Percentiles rank a stretch among this genome's conserved stretches.
phyloP scores from a whole-genome alignment of 805 yeast genomes.

The Candida railenensis region DNA sequence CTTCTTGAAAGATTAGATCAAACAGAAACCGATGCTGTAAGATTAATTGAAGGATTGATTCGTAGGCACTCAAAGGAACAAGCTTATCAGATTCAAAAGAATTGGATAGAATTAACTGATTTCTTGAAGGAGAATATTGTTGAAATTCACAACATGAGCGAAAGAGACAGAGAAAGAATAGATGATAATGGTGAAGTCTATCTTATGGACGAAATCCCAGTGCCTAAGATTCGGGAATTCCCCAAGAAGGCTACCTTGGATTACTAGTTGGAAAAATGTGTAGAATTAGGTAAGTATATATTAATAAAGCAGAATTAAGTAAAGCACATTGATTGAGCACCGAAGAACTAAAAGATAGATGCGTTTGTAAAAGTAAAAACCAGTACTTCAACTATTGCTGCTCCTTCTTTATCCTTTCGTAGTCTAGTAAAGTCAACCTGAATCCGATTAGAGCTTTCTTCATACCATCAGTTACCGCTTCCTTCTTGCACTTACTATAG shows the following conservation, averaged over 20 bases:
- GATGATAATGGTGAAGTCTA: constrained; percentile 88
- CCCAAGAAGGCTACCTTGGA: constrained; percentile 59
- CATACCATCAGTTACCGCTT: constrained; percentile 47
- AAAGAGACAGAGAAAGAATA: constrained; percentile 81
- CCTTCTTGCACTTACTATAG: constrained; percentile 43
- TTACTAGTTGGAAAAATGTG: too few relatives aligned
- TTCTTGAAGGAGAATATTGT: constrained; percentile 58
- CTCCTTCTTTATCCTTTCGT: constrained; percentile 17
- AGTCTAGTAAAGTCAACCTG: constrained; percentile 21
- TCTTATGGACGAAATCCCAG: constrained; percentile 70
- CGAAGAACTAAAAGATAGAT: neutral
- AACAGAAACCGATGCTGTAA: constrained; percentile 71
- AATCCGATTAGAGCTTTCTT: constrained; percentile 42
- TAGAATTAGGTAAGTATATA: neutral
- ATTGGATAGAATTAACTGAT: constrained; percentile 55
- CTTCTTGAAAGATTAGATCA: constrained; percentile 76
- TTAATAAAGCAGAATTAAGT: neutral
- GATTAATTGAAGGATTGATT: constrained; percentile 70
- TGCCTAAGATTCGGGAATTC: constrained; percentile 65
- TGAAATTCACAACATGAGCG: constrained; percentile 81
- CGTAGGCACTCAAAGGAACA: constrained; percentile 74
- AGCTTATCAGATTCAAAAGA: constrained; percentile 76
- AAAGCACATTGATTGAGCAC: too few relatives aligned
- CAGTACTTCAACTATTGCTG: neutral
- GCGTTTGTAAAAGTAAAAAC: neutral